Conservation (phyloP, 2,329 filamentous ascomycete species). For the Amauroascus niger region DNA sequence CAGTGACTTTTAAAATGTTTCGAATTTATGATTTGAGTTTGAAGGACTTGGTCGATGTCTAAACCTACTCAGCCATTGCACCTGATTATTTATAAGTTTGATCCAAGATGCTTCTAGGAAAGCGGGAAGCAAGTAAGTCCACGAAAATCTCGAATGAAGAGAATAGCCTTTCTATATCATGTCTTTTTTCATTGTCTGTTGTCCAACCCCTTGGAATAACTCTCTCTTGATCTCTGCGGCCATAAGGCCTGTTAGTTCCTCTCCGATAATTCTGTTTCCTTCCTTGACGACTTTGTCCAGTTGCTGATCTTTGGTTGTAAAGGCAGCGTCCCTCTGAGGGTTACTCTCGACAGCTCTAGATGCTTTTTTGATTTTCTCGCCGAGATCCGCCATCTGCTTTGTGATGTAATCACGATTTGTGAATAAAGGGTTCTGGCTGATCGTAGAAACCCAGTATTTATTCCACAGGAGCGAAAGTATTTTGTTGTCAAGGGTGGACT, state of each 20-base stretch:
- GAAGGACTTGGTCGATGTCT: no score
- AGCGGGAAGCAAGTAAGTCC: no score
- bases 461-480: slow-evolving; percentile 89
- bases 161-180: background rate
- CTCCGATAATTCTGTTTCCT: slow-evolving; percentile 48
- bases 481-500: slow-evolving; percentile 78
- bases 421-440: slow-evolving; percentile 81
- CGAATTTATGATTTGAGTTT: no score
- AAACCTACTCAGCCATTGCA: no score
- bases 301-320: slow-evolving; percentile 35
- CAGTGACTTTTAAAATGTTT: no score
- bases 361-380: slow-evolving; percentile 66
- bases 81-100: no score
- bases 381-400: slow-evolving; percentile 83
- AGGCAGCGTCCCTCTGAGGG: slow-evolving; percentile 17
- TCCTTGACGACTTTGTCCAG: slow-evolving; percentile 47
- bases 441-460: slow-evolving; percentile 81
- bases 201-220: slow-evolving; percentile 38
- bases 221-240: slow-evolving; percentile 45
- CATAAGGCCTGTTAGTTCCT: slow-evolving; percentile 42
- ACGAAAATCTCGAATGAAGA: no score
- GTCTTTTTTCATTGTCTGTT: background rate
- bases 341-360: slow-evolving; percentile 34
- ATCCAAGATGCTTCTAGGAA: background rate
- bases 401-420: slow-evolving; percentile 88